phyloP scores from a whole-genome alignment of 2,329 filamentous ascomycete genomes.

The Chaetomiaceae sp. region DNA sequence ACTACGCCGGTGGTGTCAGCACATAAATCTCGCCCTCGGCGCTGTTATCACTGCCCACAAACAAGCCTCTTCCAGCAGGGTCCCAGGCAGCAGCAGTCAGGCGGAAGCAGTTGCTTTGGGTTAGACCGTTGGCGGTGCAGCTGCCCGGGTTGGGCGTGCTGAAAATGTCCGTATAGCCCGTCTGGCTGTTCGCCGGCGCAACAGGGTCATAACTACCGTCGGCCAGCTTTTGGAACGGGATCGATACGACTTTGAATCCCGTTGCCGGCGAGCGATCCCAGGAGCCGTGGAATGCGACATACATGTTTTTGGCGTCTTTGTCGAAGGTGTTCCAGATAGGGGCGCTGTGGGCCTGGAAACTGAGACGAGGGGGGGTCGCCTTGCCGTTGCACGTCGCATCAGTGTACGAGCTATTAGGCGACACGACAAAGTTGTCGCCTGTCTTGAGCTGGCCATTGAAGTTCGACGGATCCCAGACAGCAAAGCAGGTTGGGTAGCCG shows the following conservation, averaged over 20 bases:
- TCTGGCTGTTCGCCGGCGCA: constrained; percentile 29
- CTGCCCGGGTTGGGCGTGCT: constrained; percentile 26
- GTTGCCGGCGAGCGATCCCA: constrained; percentile 31
- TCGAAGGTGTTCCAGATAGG: constrained; percentile 33
- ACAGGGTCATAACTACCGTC: constrained; percentile 31
- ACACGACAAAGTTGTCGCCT: constrained; percentile 38
- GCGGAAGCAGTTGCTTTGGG: constrained; percentile 35
- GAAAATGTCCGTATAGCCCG: constrained; percentile 31
- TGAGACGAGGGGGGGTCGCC: constrained; percentile 37
- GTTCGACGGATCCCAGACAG: constrained; percentile 29
- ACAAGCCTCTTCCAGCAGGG: constrained; percentile 34
- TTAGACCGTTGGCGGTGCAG: constrained; percentile 34
- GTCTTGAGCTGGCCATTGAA: constrained; percentile 31
- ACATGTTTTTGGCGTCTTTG: constrained; percentile 32
- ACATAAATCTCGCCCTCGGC: constrained; percentile 35
- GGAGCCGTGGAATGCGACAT: constrained; percentile 32
- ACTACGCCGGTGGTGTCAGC: constrained; percentile 19
- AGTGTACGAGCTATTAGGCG: constrained; percentile 34
- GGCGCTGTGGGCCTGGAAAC: constrained; percentile 32
- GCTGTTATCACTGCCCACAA: constrained; percentile 36
- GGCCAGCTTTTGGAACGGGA: constrained; percentile 30
- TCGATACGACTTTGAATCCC: constrained; percentile 32
- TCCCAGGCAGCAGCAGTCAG: constrained; percentile 35
- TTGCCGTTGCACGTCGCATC: constrained; percentile 35
- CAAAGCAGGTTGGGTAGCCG: constrained; percentile 53